Conservation (phyloP, 225 moss, liverwort and hornwort species). For the Physcomitrium patens region DNA sequence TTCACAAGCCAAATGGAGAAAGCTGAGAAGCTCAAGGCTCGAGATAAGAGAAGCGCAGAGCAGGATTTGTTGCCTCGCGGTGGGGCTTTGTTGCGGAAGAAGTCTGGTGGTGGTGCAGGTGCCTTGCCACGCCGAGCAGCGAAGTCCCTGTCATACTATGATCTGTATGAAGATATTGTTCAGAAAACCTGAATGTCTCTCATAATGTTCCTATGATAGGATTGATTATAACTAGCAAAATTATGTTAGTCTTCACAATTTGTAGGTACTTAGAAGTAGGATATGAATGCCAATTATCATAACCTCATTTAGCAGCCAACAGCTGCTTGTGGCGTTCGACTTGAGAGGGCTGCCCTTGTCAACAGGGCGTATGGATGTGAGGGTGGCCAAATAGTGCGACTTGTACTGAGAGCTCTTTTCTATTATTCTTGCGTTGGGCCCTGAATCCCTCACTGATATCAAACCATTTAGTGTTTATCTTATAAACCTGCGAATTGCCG, state of each 20-base stretch:
- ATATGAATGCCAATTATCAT: background rate
- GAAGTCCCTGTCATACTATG: slow-evolving; percentile 46
- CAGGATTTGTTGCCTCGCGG: slow-evolving; percentile 35
- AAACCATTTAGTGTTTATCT: background rate
- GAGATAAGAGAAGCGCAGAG: slow-evolving; percentile 35
- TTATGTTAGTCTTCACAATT: background rate
- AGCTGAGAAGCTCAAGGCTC: slow-evolving; percentile 47
- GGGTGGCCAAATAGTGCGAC: background rate
- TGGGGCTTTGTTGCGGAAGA: slow-evolving; percentile 37
- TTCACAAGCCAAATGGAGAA: slow-evolving; percentile 77
- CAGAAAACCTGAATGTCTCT: slow-evolving; percentile 30
- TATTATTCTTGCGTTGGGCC: background rate
- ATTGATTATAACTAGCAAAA: background rate
- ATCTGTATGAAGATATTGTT: slow-evolving; percentile 49
- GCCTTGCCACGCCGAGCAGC: slow-evolving; percentile 32
- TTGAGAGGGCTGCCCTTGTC: background rate
- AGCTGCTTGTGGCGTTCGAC: background rate
- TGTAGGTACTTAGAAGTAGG: background rate
- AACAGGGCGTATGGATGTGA: background rate
- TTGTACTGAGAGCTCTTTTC: background rate
- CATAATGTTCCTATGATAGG: background rate
- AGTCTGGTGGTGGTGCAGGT: slow-evolving; percentile 21
- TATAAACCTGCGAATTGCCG: background rate
- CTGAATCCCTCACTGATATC: background rate
- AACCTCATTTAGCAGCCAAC: background rate